Evolutionary conservation across 192 early-diverging fungal genomes (phyloP), one percentile per base, ranked within the genome.

Genomic region (Coemansia sp.): DNA sequence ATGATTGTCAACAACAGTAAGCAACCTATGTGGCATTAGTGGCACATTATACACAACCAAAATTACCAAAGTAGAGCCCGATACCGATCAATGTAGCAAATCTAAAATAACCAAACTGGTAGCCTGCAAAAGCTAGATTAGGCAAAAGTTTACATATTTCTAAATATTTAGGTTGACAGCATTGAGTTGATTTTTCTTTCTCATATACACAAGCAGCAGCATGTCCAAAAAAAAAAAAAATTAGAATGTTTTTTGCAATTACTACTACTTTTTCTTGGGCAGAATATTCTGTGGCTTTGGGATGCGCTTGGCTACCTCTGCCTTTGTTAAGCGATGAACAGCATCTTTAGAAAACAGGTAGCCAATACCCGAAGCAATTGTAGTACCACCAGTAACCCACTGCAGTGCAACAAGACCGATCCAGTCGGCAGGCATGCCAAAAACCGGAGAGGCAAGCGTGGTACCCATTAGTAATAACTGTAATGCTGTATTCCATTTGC

Each of bases 401-500:
- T 87, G 83, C 83, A 97, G 31, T 31, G 71, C 84, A 61, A 80
- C 73, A 47, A 93, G 63, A 18, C 65, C 67, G 49, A 81, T 54
- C 19, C 60, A 58, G 16, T 88, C 85, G 2, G 69, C 67, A 3
- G 86, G 82, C 26, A 88, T 76, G 4, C 88, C 90, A 73, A 89
- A 85, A 5, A 89, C 86, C 0, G 94, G 88, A 6, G 88, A 83
- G 6, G 89, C 80, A 22, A 97, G 71, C 3, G 91, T 89, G 10
- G 81, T 66, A 1, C 85, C 87, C 86, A 98, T 92, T 12, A 95
- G 84, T 7, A 69, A 58, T 30, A 98, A 82, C 73, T 98, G 96
- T 21, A 96, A 68, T 9, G 84, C 88, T 4, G 95, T 98, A 60
- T 96, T 97, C 60, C 90, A 70, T 78, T 96, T 98, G 79, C 92